Percentiles rank a stretch among this genome's conserved stretches.
Conservation (phyloP, 2,329 filamentous ascomycete species). For the Colletotrichum lupini region DNA sequence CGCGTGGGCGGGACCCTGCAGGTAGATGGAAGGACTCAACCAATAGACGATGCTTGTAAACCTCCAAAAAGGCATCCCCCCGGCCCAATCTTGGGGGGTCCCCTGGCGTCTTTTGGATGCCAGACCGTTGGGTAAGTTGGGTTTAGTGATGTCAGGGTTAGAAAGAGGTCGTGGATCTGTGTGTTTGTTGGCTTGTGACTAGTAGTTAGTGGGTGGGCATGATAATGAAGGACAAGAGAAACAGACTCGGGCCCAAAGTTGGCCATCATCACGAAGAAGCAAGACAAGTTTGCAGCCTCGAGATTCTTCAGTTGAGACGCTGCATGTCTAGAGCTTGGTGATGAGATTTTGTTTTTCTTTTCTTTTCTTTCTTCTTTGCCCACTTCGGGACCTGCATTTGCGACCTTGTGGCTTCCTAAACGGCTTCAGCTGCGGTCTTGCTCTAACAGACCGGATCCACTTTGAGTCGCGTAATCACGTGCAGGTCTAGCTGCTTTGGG, state of each 20-base stretch:
- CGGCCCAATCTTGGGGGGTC: constrained; percentile 5
- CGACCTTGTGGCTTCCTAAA: constrained; percentile 10
- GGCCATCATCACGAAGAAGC: not conserved
- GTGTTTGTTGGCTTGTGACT: not conserved
- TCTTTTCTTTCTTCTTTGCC: no score
- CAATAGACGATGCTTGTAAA: constrained; percentile 22
- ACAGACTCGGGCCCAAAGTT: not conserved
- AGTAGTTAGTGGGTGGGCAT: constrained; percentile 2
- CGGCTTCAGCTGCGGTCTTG: constrained; percentile 3
- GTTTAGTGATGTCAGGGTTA: constrained; percentile 29
- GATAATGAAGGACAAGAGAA: constrained; percentile 10
- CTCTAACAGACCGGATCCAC: constrained; percentile 3
- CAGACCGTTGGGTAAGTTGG: constrained; percentile 27
- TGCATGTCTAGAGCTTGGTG: constrained; percentile 24
- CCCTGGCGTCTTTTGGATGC: constrained; percentile 29
- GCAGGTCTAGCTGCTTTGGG: constrained; percentile 15
- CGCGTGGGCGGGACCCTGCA: constrained; percentile 35
- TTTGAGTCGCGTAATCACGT: constrained; percentile 33
- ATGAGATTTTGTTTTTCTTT: constrained; percentile 26
- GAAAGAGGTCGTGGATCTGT: constrained; percentile 10
- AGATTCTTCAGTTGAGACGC: constrained; percentile 34
- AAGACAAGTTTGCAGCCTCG: constrained; percentile 16
- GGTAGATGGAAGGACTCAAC: constrained; percentile 14
- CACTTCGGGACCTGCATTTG: constrained; percentile 27
- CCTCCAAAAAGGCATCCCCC: constrained; percentile 17